phyloP scores from a whole-genome alignment of 495 filamentous ascomycete species.

The Neurospora sublineolata region DNA sequence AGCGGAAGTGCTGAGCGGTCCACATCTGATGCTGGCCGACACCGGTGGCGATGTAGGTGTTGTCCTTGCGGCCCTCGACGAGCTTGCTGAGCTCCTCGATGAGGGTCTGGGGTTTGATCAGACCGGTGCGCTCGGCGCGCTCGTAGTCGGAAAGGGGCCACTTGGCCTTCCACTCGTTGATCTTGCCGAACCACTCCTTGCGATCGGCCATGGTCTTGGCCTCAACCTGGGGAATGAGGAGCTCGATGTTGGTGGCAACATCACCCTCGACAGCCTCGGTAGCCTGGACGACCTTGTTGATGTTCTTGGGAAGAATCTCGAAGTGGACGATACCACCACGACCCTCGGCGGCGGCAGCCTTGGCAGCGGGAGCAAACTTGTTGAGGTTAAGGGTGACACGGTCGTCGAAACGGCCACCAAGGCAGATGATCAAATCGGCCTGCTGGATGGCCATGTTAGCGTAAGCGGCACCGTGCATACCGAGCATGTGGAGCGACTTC shows the following conservation, averaged over 20 bases:
- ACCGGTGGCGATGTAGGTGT: constrained; percentile 78
- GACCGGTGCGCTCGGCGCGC: constrained; percentile 50
- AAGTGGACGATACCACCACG: constrained; percentile 74
- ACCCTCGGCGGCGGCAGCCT: constrained; percentile 53
- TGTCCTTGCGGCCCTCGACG: constrained; percentile 59
- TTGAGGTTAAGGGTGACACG: constrained; percentile 55
- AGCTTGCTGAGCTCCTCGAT: constrained; percentile 72
- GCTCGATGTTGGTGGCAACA: constrained; percentile 55
- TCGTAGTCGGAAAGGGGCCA: constrained; percentile 71
- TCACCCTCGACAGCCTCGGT: constrained; percentile 73
- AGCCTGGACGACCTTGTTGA: constrained; percentile 77
- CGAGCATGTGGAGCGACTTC: constrained; percentile 71
- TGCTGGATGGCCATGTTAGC: constrained; percentile 74
- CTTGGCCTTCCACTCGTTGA: constrained; percentile 75
- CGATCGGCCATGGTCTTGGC: constrained; percentile 44
- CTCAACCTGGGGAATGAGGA: constrained; percentile 60
- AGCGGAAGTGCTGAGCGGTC: constrained; percentile 88
- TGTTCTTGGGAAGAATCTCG: constrained; percentile 76
- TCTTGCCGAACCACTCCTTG: constrained; percentile 79
- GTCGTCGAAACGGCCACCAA: constrained; percentile 68
- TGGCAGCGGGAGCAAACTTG: constrained; percentile 60
- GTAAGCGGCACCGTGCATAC: constrained; percentile 72
- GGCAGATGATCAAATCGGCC: constrained; percentile 65
- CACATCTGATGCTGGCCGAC: constrained; percentile 98
- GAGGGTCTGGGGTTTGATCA: constrained; percentile 81